Evolutionary conservation across 495 filamentous ascomycete genomes (phyloP), one percentile per base, ranked within the genome.

Genomic region (Opeltia flavorubescens): DNA sequence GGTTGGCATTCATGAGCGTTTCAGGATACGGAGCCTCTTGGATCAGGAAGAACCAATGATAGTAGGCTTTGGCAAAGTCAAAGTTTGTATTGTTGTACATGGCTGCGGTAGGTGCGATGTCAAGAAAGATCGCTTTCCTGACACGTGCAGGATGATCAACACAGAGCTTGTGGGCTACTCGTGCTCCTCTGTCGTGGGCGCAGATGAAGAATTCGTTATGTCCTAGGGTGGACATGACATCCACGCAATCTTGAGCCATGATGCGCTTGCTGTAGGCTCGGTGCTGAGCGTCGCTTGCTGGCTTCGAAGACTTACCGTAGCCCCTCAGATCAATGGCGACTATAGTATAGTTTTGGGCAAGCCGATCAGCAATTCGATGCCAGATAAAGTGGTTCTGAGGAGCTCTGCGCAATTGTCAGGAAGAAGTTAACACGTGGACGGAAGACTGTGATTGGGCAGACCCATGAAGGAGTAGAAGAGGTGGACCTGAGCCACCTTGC

Each of bases 41-140:
- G 23, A 63, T 60, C 12, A 69, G 58, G 48, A 69, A 66, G 33
- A 67, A 67, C 66, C 66, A 69, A 46, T 69, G 66, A 43, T 54
- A 69, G 46, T 67, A 69, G 2, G 50, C 53, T 25, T 46, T 61
- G 7, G 66, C 63, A 25, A 67, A 62, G 0, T 33, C 30, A 27
- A 50, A 34, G 12, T 57, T 46, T 13, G 63, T 63, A 15, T 50
- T 30, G 40, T 52, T 45, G 38, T 55, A 69, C 64, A 66, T 67
- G 0, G 58, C 57, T 7, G 64, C 41, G 8, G 66, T 66, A 9
- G 66, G 66, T 12, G 51, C 52, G 39, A 67, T 66, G 46, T 69
- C 66, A 4, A 67, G 52, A 2, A 69, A 35, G 39, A 67, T 61
- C 12, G 53, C 53, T 47, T 54, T 62, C 17, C 43, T 33, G 1